phyloP scores from a whole-genome alignment of 1,139 yeast genomes.

The Yamadazyma blattariae region DNA sequence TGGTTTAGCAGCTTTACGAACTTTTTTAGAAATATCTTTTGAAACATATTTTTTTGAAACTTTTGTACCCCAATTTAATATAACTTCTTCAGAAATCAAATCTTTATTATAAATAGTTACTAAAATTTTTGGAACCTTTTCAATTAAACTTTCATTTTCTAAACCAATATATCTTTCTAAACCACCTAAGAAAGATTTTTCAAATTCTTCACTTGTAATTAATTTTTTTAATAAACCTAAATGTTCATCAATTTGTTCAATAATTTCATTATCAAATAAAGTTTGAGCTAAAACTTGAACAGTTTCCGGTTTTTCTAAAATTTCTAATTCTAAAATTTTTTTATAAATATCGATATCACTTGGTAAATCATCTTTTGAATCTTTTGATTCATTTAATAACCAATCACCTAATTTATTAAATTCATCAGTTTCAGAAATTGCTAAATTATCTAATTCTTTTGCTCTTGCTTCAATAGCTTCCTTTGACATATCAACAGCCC shows the following conservation, averaged over 20 bases:
- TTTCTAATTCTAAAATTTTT: conserved; percentile 78
- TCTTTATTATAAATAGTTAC: conserved; percentile 81
- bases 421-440: conserved; percentile 42
- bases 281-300: conserved; percentile 91
- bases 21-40: conserved; percentile 88
- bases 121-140: conserved; percentile 76
- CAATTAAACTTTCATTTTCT: conserved; percentile 72
- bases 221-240: conserved; percentile 80
- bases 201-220: conserved; percentile 63
- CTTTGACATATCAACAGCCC: conserved; percentile 98
- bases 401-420: conserved; percentile 87
- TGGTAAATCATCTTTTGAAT: conserved; percentile 60
- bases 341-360: conserved; percentile 89
- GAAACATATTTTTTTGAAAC: conserved; percentile 92
- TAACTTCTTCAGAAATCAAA: conserved; percentile 76
- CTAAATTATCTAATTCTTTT: conserved; percentile 69
- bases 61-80: conserved; percentile 84
- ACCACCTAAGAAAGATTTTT: conserved; percentile 92
- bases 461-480: conserved; percentile 97
- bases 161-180: conserved; percentile 89
- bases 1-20: conserved; percentile 94
- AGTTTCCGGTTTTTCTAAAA: conserved; percentile 70
- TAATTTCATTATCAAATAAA: conserved; percentile 76
- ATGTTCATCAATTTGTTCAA: conserved; percentile 71
- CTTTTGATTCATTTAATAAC: conserved; percentile 58